A percentile compares a stretch with the other conserved stretches of the same genome.
Evolutionary conservation across 225 moss, liverwort and hornwort genomes (phyloP).

Genomic region (Pleurozium schreberi): DNA sequence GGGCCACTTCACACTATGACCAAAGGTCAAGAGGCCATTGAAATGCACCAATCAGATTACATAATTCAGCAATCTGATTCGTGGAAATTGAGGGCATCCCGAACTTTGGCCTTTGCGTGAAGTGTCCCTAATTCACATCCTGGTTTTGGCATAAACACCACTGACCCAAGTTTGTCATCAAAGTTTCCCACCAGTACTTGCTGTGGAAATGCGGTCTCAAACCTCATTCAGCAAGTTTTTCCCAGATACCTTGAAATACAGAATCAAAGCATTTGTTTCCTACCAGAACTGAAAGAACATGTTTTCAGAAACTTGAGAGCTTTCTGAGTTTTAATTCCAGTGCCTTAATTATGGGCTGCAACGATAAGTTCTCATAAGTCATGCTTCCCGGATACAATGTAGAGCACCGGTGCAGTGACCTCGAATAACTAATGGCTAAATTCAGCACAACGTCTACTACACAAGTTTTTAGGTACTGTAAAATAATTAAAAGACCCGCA

Average conservation of each 20-base stretch:
- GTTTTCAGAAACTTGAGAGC: background rate
- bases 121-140: no score
- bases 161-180: background rate
- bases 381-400: no score
- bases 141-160: no score
- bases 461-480: background rate
- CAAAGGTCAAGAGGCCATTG: no score
- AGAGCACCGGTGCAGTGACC: background rate
- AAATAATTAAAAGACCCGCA: no score
- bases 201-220: background rate
- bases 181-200: background rate
- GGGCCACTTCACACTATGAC: no score
- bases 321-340: background rate
- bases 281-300: background rate
- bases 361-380: background rate
- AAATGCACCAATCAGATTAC: no score
- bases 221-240: background rate
- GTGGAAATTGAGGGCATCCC: no score
- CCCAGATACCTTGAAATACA: background rate
- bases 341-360: background rate
- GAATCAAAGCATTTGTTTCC: background rate
- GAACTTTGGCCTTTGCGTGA: no score
- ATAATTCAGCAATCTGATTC: no score
- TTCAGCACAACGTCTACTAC: background rate
- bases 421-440: no score